phyloP scores from a whole-genome alignment of 2,329 filamentous ascomycete species.

The Lasiodiplodia sp. region DNA sequence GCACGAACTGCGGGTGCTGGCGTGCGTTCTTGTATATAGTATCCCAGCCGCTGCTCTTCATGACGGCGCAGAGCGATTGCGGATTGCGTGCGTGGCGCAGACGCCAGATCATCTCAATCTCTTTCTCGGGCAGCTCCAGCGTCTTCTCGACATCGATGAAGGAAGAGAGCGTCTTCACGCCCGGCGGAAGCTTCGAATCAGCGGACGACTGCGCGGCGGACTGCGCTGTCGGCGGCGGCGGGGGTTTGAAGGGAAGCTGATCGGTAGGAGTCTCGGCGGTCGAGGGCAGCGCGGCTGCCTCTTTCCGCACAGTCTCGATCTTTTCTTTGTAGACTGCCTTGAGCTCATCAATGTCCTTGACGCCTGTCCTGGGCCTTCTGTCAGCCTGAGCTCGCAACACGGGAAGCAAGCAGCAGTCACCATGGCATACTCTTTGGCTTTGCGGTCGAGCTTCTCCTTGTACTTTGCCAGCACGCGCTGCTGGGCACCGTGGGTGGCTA shows the following conservation, averaged over 20 bases:
- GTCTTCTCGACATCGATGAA: constrained; percentile 84
- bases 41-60: constrained; percentile 76
- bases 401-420: background rate
- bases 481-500: constrained; percentile 76
- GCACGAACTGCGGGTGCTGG: constrained; percentile 84
- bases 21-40: constrained; percentile 75
- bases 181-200: constrained; percentile 45
- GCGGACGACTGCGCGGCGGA: constrained; percentile 33
- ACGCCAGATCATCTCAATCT: constrained; percentile 90
- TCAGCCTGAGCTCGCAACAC: constrained; percentile 21
- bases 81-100: constrained; percentile 78
- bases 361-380: constrained; percentile 59
- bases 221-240: constrained; percentile 38
- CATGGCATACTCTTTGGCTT: constrained; percentile 68
- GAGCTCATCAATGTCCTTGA: constrained; percentile 74
- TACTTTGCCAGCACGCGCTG: constrained; percentile 83
- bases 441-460: constrained; percentile 80
- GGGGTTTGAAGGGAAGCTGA: constrained; percentile 40
- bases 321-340: constrained; percentile 85
- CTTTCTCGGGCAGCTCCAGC: constrained; percentile 73
- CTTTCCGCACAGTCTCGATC: constrained; percentile 74
- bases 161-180: constrained; percentile 69
- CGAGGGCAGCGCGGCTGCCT: constrained; percentile 63
- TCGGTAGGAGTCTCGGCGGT: constrained; percentile 41
- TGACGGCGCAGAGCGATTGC: constrained; percentile 81